Percentiles rank a stretch among this genome's conserved stretches.
Evolutionary conservation across 352 stramenopile genomes (phyloP).

Genomic region (Phytopythium cucurbitacearum): DNA sequence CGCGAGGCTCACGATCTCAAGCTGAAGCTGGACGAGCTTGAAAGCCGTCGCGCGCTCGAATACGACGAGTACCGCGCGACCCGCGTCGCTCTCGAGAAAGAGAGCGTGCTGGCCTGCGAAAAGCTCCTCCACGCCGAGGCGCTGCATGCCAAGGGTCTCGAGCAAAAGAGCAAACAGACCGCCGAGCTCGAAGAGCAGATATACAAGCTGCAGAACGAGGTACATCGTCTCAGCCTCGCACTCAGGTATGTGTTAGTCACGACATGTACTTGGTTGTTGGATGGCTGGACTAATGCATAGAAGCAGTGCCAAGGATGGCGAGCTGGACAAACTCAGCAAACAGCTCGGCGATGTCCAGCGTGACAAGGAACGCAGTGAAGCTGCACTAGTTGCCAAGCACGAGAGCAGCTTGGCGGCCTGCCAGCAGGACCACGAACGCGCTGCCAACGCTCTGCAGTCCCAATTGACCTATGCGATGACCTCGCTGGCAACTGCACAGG

Average conservation of each 20-base stretch:
- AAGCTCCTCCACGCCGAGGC: slow-evolving; percentile 47
- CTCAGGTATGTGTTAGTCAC: slow-evolving; percentile 21
- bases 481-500: slow-evolving; percentile 35
- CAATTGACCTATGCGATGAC: slow-evolving; percentile 34
- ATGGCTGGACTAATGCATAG: no score
- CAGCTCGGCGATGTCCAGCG: slow-evolving; percentile 43
- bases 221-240: slow-evolving; percentile 37
- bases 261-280: slow-evolving; percentile 1
- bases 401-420: slow-evolving; percentile 25
- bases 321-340: slow-evolving; percentile 49
- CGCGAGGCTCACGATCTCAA: slow-evolving; percentile 51
- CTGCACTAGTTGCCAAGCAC: slow-evolving; percentile 25
- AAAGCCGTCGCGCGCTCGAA: slow-evolving; percentile 53
- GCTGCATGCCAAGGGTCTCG: slow-evolving; percentile 31
- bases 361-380: slow-evolving; percentile 38
- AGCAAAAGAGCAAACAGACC: slow-evolving; percentile 55
- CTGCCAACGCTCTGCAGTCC: slow-evolving; percentile 28
- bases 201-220: slow-evolving; percentile 50
- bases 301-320: slow-evolving; percentile 37
- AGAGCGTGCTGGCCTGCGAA: slow-evolving; percentile 42
- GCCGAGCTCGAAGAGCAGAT: slow-evolving; percentile 57
- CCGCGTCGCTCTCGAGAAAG: slow-evolving; percentile 46
- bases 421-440: slow-evolving; percentile 40
- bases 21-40: slow-evolving; percentile 67
- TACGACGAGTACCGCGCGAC: slow-evolving; percentile 65